Base-by-base conservation (phyloP, 805 yeast genomes). In the Komagataella phaffii region DNA sequence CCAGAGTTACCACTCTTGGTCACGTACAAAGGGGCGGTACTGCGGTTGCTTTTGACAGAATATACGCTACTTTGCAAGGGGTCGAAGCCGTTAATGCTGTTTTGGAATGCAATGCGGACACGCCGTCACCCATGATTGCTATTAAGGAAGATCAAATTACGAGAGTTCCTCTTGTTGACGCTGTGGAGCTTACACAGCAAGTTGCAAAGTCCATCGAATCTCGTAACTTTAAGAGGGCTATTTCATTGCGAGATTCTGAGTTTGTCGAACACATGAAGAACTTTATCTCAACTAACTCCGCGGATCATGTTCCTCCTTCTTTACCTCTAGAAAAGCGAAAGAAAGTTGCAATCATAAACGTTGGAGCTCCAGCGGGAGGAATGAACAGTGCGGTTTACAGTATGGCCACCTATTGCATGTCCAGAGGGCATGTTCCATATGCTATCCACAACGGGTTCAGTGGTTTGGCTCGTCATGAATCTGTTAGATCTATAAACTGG, bases 1-100 rank as follows among this genome's bases (percentile, higher is more conserved):
- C 98, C 4, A 81, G 98, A 66, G 83, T 91, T 60, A 93, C 99
- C 46, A 88, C 95, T 10, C 74, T 93, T 59, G 99, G 99, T 52
- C 99, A 93, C 66, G 97, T 93, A 51, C 99, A 93, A 74, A 81
- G 99, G 70, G 99, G 99, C 72, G 99, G 99, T 68, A 80, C 96
- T 48, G 97, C 99, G 21, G 96, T 90, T 52, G 97, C 98, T 2
- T 88, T 77, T 60, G 99, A 93, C 67, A 80, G 99, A 64, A 68
- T 85, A 63, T 70, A 93, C 59, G 96, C 97, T 45, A 91, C 99
- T 17, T 67, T 91, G 58, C 99, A 93, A 73, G 99, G 98, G 68
- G 96, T 91, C 46, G 98, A 89, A 61, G 98, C 99, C 7, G 95
- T 93, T 18, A 83, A 85, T 54, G 98, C 98, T 1, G 91, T 93